Evolutionary conservation across 805 yeast genomes (phyloP).

Genomic region (Nakazawaea siamensis): DNA sequence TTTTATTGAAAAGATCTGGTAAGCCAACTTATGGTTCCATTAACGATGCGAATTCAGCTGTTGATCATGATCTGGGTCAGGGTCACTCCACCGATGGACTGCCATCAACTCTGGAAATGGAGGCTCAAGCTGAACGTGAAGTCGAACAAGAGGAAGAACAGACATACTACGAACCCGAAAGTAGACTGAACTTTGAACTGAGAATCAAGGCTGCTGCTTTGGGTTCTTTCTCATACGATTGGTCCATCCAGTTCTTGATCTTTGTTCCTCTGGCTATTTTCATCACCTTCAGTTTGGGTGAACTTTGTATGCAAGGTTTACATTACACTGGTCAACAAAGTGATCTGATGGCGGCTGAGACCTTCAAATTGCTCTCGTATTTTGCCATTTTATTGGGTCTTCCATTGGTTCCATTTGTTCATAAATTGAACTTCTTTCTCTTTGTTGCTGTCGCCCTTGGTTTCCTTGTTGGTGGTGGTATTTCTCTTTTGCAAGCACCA

Average conservation of each 20-base stretch:
- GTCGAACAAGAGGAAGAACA: not conserved
- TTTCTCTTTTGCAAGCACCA: constrained; percentile 39
- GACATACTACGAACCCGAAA: constrained; percentile 12
- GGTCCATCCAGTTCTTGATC: constrained; percentile 68
- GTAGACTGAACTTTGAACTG: constrained; percentile 18
- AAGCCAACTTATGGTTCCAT: constrained; percentile 2
- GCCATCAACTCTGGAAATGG: not conserved
- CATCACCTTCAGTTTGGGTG: constrained; percentile 46
- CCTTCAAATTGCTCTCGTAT: constrained; percentile 26
- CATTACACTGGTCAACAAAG: constrained; percentile 71
- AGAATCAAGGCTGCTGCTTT: constrained; percentile 22
- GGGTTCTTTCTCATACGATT: constrained; percentile 58
- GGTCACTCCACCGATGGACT: constrained; percentile 1
- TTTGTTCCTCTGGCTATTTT: constrained; percentile 59
- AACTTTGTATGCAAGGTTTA: constrained; percentile 52
- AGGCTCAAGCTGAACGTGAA: constrained; percentile 1
- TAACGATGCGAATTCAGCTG: not conserved
- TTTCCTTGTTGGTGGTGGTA: constrained; percentile 28
- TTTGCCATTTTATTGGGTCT: constrained; percentile 30
- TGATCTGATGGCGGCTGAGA: constrained; percentile 27
- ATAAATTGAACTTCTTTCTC: constrained; percentile 51
- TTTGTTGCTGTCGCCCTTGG: constrained; percentile 30
- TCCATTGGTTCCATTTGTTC: constrained; percentile 61
- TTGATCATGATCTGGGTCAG: constrained; percentile 1
- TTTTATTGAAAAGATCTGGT: not conserved